Percentiles rank a stretch among this genome's conserved stretches.
phyloP scores from a whole-genome alignment of 1,284 basidiomycete species.

The Moniliella sp. region DNA sequence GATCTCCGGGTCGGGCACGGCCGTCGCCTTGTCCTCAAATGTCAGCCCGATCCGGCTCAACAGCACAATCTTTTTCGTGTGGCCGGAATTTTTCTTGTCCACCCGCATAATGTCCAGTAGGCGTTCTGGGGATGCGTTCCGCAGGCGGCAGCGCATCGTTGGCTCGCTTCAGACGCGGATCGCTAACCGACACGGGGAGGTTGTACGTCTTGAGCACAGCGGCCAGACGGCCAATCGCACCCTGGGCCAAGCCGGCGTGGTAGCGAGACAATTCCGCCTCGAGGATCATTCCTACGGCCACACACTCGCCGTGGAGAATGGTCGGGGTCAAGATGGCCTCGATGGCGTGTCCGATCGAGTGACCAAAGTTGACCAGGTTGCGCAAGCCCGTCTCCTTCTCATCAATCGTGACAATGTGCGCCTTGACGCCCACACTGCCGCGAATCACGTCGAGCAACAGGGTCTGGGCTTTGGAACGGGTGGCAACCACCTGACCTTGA shows the following conservation, averaged over 20 bases:
- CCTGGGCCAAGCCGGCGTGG: constrained; percentile 23
- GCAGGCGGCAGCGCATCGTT: constrained; percentile 43
- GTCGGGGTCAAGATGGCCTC: constrained; percentile 31
- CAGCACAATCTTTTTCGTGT: constrained; percentile 75
- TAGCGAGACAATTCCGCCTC: constrained; percentile 28
- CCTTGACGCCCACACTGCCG: constrained; percentile 31
- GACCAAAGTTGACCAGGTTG: constrained; percentile 33
- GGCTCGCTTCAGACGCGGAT: constrained; percentile 39
- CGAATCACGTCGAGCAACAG: constrained; percentile 32
- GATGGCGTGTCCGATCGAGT: constrained; percentile 32
- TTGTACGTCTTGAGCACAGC: constrained; percentile 26
- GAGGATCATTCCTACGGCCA: constrained; percentile 32
- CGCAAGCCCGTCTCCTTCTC: constrained; percentile 32
- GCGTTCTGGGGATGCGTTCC: constrained; percentile 47
- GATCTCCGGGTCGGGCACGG: constrained; percentile 59
- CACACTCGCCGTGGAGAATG: constrained; percentile 31
- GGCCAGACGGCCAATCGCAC: constrained; percentile 22
- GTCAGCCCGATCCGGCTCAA: constrained; percentile 75
- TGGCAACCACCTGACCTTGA: constrained; percentile 20
- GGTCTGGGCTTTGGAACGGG: constrained; percentile 21
- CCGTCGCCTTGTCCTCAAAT: constrained; percentile 71
- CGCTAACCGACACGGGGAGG: constrained; percentile 21
- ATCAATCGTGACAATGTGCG: constrained; percentile 31
- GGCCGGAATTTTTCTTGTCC: constrained; percentile 89
- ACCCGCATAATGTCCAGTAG: constrained; percentile 74